phyloP scores from a whole-genome alignment of 306 rosid genomes.

The Sindora glabra region DNA sequence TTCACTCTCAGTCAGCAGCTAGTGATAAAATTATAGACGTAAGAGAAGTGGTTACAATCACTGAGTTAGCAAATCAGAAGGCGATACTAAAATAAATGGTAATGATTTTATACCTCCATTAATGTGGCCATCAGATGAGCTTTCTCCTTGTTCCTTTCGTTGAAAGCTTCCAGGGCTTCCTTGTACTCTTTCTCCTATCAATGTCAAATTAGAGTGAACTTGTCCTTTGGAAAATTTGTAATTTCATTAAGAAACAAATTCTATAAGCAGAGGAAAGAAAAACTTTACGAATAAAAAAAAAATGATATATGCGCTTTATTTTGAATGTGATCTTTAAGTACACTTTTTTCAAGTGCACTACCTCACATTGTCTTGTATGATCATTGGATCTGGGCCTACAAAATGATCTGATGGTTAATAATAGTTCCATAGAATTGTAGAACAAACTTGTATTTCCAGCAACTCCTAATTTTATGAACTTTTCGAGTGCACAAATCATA shows the following conservation, averaged over 20 bases:
- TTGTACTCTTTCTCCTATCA: constrained; percentile 80
- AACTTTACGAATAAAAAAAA: too few species aligned
- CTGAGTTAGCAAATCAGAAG: neutral
- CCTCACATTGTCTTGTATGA: too few species aligned
- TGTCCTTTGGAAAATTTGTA: neutral
- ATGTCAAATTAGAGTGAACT: neutral
- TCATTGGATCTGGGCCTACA: too few species aligned
- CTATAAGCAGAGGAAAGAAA: neutral
- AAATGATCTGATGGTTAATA: too few species aligned
- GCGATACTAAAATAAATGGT: neutral
- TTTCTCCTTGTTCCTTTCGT: constrained; percentile 73
- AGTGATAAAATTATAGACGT: constrained; percentile 14
- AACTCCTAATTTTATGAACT: too few species aligned
- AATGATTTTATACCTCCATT: constrained; percentile 51
- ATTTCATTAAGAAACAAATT: neutral
- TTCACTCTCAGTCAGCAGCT: constrained; percentile 80
- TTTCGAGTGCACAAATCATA: too few species aligned
- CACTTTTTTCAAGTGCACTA: too few species aligned
- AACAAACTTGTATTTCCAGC: too few species aligned
- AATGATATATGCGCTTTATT: too few species aligned
- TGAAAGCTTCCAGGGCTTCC: constrained; percentile 60
- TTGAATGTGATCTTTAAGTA: too few species aligned
- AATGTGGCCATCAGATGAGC: constrained; percentile 54
- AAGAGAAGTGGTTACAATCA: neutral
- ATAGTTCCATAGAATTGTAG: too few species aligned